A percentile compares a stretch with the other conserved stretches of the same genome.
phyloP scores from a whole-genome alignment of 768 basidiomycete species.

The Suillus occidentalis region DNA sequence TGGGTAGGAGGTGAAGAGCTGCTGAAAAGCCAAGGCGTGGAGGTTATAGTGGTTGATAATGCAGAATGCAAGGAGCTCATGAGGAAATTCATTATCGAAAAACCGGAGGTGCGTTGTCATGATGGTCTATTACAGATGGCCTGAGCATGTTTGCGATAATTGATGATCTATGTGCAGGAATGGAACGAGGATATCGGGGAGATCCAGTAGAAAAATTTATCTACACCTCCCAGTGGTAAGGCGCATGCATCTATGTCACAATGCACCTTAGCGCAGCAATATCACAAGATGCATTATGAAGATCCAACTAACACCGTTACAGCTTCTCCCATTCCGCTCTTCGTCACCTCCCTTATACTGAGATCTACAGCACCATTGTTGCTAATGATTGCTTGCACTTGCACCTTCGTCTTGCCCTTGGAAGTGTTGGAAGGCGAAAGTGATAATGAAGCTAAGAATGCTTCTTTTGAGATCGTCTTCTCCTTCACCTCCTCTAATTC shows the following conservation, averaged over 20 bases:
- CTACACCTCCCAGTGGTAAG: constrained; percentile 3
- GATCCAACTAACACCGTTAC: constrained; percentile 29
- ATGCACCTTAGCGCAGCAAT: neutral
- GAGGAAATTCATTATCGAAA: constrained; percentile 52
- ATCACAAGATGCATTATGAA: constrained; percentile 14
- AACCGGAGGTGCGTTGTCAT: constrained; percentile 45
- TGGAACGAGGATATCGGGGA: constrained; percentile 68
- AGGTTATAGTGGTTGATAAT: constrained; percentile 50
- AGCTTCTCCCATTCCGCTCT: constrained; percentile 33
- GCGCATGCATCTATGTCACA: neutral
- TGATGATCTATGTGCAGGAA: constrained; percentile 34
- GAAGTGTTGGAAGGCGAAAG: constrained; percentile 39
- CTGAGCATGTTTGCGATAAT: constrained; percentile 1
- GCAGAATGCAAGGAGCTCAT: constrained; percentile 54
- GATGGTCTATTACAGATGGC: constrained; percentile 11
- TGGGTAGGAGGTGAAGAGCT: constrained; percentile 56
- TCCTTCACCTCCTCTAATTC: constrained; percentile 68
- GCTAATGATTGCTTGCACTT: constrained; percentile 41
- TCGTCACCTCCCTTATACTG: constrained; percentile 38
- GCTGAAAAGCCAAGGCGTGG: constrained; percentile 51
- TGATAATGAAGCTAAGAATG: constrained; percentile 39
- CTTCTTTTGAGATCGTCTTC: constrained; percentile 56
- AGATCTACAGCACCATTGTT: constrained; percentile 37
- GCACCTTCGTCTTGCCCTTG: constrained; percentile 51
- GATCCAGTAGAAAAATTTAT: constrained; percentile 6